Evolutionary conservation across 208 protist genomes (phyloP).

Genomic region (Porcisia deanei): DNA sequence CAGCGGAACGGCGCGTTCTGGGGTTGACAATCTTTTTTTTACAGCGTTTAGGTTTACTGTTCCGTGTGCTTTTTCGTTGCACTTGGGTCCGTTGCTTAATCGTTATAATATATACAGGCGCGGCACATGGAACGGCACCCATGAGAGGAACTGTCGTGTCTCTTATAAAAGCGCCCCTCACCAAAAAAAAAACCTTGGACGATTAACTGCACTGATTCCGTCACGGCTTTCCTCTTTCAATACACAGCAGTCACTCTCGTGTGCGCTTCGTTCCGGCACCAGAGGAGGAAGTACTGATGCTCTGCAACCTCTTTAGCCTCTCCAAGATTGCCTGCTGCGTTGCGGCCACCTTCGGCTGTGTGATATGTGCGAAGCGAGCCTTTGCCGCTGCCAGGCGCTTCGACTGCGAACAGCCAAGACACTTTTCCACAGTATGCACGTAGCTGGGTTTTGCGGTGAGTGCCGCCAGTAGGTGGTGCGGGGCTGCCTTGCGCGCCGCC

Average conservation of each 20-base stretch:
- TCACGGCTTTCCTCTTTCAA: neutral
- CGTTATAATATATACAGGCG: neutral
- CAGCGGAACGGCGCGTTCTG: neutral
- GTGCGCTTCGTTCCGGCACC: conserved; percentile 18
- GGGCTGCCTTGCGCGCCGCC: conserved; percentile 50
- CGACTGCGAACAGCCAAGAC: conserved; percentile 36
- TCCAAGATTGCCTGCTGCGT: conserved; percentile 67
- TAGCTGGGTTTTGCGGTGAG: conserved; percentile 49
- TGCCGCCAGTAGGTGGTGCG: conserved; percentile 56
- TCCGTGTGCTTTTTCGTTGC: neutral
- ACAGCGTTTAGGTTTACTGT: neutral
- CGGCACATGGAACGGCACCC: neutral
- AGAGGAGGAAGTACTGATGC: neutral
- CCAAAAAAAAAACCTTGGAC: neutral
- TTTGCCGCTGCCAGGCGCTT: conserved; percentile 59
- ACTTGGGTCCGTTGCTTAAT: neutral
- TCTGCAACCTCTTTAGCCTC: conserved; percentile 50
- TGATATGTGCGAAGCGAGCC: conserved; percentile 62
- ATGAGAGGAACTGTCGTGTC: neutral
- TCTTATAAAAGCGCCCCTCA: neutral
- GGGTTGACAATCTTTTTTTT: neutral
- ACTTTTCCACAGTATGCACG: conserved; percentile 43
- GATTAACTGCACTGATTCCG: neutral
- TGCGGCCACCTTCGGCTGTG: conserved; percentile 53
- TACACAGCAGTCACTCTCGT: conserved; percentile 11